Base-by-base conservation (phyloP, 2,329 filamentous ascomycete species). In the Ophiostoma australiae region DNA sequence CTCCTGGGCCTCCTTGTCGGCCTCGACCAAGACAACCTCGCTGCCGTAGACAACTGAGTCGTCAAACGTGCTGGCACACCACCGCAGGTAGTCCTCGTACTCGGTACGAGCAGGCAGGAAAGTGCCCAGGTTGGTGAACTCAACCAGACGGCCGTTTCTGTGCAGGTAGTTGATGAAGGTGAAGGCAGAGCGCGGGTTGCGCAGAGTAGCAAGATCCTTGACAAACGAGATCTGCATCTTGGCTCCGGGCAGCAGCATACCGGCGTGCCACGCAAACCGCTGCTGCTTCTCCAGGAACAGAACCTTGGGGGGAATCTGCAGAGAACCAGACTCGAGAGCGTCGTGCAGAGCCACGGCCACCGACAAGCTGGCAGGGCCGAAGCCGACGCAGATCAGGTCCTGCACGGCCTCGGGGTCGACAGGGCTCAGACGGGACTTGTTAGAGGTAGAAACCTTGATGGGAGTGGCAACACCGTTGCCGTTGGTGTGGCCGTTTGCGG, bases 221-320 rank as follows among this genome's bases (percentile, higher is more conserved):
- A 98, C 86, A 82, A 97, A 98, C 11, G 92, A 96, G 76, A 98
- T 98, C 79, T 98, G 94, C 94, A 98, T 98, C 81, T 91, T 93
- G 69, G 94, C 92, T 5, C 93, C 94, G 0, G 93, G 92, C 3
- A 98, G 86, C 72, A 97, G 88, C 94, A 98, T 98, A 72, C 94
- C 94, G 0, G 93, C 89, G 80, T 98, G 94, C 94, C 94, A 98
- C 72, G 91, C 88, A 78, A 98, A 98, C 67, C 85, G 82, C 41
- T 84, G 77, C 80, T 98, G 94, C 79, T 91, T 91, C 83, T 98
- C 94, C 33, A 98, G 81, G 80, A 97, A 98, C 65, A 92, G 86
- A 3, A 97, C 89, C 78, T 91, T 93, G 27, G 72, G 73, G 67
- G 92, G 91, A 7, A 81, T 69, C 44, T 80, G 80, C 77, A 85